phyloP scores from a whole-genome alignment of 2,329 filamentous ascomycete species.

The Calonectria multiphialidica region DNA sequence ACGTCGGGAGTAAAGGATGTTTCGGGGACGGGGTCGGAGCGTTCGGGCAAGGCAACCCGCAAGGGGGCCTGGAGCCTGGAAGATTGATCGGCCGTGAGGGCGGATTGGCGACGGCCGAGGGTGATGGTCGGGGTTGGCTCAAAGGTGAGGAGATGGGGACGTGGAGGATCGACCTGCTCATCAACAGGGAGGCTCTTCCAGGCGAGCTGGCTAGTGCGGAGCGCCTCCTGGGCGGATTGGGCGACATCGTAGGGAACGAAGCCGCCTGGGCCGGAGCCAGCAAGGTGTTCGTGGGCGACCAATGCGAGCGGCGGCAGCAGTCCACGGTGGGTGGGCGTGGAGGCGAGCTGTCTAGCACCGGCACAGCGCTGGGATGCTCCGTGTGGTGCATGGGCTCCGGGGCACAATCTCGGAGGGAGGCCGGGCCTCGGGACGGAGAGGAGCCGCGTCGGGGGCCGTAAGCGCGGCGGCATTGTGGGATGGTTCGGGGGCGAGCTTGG shows the following conservation, averaged over 20 bases:
- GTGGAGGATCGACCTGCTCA: slow-evolving; percentile 56
- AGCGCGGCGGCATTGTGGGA: slow-evolving; percentile 16
- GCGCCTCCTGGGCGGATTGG: slow-evolving; percentile 47
- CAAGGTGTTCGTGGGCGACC: slow-evolving; percentile 48
- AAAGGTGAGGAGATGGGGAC: slow-evolving; percentile 84
- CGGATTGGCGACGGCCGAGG: slow-evolving; percentile 82
- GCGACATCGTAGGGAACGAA: slow-evolving; percentile 49
- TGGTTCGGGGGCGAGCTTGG: background rate
- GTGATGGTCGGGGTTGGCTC: slow-evolving; percentile 88
- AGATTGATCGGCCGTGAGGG: slow-evolving; percentile 60
- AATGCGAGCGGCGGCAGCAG: slow-evolving; percentile 29
- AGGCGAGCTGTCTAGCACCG: slow-evolving; percentile 23
- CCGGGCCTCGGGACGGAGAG: slow-evolving; percentile 16
- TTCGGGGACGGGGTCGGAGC: slow-evolving; percentile 44
- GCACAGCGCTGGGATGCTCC: background rate
- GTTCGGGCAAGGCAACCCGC: slow-evolving; percentile 41
- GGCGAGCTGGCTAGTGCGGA: slow-evolving; percentile 49
- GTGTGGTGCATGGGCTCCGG: slow-evolving; percentile 23
- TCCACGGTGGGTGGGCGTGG: slow-evolving; percentile 1
- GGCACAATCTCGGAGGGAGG: slow-evolving; percentile 28
- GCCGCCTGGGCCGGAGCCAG: slow-evolving; percentile 28
- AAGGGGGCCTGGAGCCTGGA: slow-evolving; percentile 58
- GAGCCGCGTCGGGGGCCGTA: slow-evolving; percentile 3
- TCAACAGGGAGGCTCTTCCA: slow-evolving; percentile 47
- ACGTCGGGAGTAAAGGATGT: slow-evolving; percentile 67